Percentiles rank a stretch among this genome's conserved stretches.
phyloP scores from a whole-genome alignment of 331 rosid genomes.

The Stylosanthes scabra region DNA sequence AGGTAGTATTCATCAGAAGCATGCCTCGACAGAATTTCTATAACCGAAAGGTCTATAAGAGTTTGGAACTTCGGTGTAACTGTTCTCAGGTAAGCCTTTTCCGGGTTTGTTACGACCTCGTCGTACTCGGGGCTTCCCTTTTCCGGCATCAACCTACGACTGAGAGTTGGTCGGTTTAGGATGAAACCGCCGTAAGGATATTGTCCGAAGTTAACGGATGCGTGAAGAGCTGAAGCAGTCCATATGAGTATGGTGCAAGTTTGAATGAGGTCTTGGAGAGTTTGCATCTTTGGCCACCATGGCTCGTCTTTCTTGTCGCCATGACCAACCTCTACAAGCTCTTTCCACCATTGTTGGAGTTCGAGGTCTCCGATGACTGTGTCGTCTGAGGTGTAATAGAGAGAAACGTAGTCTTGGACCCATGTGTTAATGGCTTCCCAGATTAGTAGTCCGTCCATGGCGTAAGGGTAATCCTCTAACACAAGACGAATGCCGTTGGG shows the following conservation, averaged over 20 bases:
- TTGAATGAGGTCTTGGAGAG: constrained; percentile 12
- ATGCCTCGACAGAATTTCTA: constrained; percentile 29
- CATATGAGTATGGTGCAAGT: constrained; percentile 15
- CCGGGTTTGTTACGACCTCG: not conserved
- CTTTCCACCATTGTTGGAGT: constrained; percentile 36
- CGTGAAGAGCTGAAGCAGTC: constrained; percentile 33
- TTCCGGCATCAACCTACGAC: constrained; percentile 23
- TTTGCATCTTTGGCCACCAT: constrained; percentile 37
- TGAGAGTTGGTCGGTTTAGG: constrained; percentile 33
- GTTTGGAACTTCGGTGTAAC: not conserved
- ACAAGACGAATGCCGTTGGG: constrained; percentile 23
- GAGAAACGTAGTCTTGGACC: constrained; percentile 28
- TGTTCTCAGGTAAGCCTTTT: not conserved
- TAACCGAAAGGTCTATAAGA: not conserved
- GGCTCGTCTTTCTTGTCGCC: constrained; percentile 22
- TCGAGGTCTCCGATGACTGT: not conserved
- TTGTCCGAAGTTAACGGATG: constrained; percentile 37
- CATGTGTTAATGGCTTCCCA: constrained; percentile 34
- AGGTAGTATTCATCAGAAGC: constrained; percentile 28
- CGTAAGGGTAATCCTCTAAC: constrained; percentile 41
- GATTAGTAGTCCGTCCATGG: constrained; percentile 33
- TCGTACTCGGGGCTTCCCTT: constrained; percentile 13
- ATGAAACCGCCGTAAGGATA: constrained; percentile 33
- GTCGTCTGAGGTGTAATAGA: constrained; percentile 11
- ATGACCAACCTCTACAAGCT: constrained; percentile 32